Evolutionary conservation across 1,139 yeast species (phyloP).

Genomic region (Nematodospora anomalae): DNA sequence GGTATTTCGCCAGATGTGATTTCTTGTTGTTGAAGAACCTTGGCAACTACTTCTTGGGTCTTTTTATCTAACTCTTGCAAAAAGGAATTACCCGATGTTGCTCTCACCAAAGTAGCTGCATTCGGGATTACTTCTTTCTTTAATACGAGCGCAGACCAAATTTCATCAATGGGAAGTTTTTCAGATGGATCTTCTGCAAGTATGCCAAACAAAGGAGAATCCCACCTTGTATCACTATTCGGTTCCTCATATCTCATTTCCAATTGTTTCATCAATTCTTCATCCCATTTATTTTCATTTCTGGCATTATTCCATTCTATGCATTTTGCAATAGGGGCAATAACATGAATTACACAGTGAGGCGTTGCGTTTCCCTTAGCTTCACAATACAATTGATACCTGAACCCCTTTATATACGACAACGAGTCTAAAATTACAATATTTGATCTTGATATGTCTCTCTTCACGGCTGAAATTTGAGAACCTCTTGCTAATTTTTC

Average conservation of each 20-base stretch:
- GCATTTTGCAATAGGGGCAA: conserved; percentile 64
- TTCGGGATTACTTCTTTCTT: conserved; percentile 70
- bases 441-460: conserved; percentile 66
- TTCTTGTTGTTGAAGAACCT: conserved; percentile 61
- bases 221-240: conserved; percentile 85
- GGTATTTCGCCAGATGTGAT: conserved; percentile 53
- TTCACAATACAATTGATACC: conserved; percentile 93
- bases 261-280: conserved; percentile 63
- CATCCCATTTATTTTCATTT: conserved; percentile 57
- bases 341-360: conserved; percentile 78
- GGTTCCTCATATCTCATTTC: conserved; percentile 94
- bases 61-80: conserved; percentile 75
- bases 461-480: conserved; percentile 85
- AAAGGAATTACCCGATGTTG: conserved; percentile 72
- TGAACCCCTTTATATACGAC: conserved; percentile 90
- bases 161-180: conserved; percentile 58
- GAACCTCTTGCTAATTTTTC: conserved; percentile 84
- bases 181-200: conserved; percentile 52
- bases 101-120: conserved; percentile 71
- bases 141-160: conserved; percentile 71
- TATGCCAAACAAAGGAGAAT: conserved; percentile 80
- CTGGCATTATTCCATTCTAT: conserved; percentile 54
- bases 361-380: conserved; percentile 83
- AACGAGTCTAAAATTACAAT: conserved; percentile 83
- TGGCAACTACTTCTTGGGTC: conserved; percentile 63